phyloP scores from a whole-genome alignment of 805 yeast species.

The Zygoascus bituminiphila region DNA sequence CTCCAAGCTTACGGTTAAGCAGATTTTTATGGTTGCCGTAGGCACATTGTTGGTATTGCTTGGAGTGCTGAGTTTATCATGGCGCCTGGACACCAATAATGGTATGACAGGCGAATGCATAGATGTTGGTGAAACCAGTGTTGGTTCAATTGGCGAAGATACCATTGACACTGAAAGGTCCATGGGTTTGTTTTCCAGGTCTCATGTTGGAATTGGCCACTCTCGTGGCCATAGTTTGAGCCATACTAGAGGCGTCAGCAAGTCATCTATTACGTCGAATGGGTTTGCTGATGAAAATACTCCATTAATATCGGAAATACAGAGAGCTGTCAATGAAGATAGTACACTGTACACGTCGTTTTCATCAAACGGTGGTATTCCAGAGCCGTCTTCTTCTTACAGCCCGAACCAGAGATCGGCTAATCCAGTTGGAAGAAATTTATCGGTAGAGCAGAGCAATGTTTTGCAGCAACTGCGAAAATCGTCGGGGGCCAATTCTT shows the following conservation, averaged over 20 bases:
- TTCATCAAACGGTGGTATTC: constrained; percentile 12
- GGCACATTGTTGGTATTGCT: constrained; percentile 36
- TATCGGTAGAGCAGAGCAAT: constrained; percentile 48
- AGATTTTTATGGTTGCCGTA: constrained; percentile 39
- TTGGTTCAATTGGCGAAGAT: background rate
- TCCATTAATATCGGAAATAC: constrained; percentile 5
- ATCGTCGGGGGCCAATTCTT: background rate
- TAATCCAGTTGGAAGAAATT: constrained; percentile 25
- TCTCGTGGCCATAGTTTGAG: background rate
- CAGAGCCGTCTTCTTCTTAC: constrained; percentile 19
- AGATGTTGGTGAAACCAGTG: background rate
- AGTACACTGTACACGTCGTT: constrained; percentile 24
- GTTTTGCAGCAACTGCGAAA: constrained; percentile 25
- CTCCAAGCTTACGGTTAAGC: constrained; percentile 28
- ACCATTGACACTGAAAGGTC: background rate
- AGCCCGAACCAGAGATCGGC: constrained; percentile 13
- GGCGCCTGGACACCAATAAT: background rate
- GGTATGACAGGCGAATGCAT: background rate
- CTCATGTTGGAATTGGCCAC: background rate
- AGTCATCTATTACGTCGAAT: background rate
- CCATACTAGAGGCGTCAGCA: background rate
- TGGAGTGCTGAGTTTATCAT: constrained; percentile 61
- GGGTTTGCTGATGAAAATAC: constrained; percentile 5
- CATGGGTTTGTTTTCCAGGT: background rate
- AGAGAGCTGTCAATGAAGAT: constrained; percentile 2